Conservation (phyloP, 2,329 filamentous ascomycete genomes). For the Lachnellula suecica region DNA sequence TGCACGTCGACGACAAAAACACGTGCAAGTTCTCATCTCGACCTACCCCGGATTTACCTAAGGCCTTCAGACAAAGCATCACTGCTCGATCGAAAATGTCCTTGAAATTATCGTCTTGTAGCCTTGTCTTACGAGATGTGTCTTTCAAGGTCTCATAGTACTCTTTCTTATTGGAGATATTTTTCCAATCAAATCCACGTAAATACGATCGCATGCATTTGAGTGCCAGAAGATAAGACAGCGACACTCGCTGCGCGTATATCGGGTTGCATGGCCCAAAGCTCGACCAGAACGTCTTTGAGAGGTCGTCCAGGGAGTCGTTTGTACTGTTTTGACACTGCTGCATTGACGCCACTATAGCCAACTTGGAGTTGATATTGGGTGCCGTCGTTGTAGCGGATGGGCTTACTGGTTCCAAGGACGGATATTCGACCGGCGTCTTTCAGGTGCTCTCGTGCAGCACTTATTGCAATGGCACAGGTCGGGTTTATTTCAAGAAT, state of each 20-base stretch:
- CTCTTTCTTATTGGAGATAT: background rate
- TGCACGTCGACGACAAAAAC: conserved; percentile 10
- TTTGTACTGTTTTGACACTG: conserved; percentile 11
- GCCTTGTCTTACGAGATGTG: background rate
- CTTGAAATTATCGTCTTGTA: conserved; percentile 3
- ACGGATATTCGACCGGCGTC: conserved; percentile 5
- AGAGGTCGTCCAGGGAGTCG: conserved; percentile 7
- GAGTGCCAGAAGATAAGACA: conserved; percentile 2
- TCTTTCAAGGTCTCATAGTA: conserved; percentile 9
- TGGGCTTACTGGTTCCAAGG: conserved; percentile 6
- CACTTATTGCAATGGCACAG: background rate
- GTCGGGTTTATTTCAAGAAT: background rate
- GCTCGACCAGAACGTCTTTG: conserved; percentile 9
- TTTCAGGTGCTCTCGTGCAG: background rate
- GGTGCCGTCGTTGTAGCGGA: conserved; percentile 9
- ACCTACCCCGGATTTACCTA: conserved; percentile 11
- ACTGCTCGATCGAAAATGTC: conserved; percentile 10
- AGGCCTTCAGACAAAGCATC: conserved; percentile 12
- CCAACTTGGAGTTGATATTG: conserved; percentile 13
- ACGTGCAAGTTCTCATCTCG: conserved; percentile 7
- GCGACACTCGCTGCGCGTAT: conserved; percentile 7
- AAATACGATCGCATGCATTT: conserved; percentile 7
- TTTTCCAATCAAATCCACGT: conserved; percentile 7
- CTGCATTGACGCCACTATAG: conserved; percentile 8
- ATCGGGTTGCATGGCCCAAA: conserved; percentile 8